Conservation (phyloP, 345 rosid species). For the Bruguiera gymnorhiza region DNA sequence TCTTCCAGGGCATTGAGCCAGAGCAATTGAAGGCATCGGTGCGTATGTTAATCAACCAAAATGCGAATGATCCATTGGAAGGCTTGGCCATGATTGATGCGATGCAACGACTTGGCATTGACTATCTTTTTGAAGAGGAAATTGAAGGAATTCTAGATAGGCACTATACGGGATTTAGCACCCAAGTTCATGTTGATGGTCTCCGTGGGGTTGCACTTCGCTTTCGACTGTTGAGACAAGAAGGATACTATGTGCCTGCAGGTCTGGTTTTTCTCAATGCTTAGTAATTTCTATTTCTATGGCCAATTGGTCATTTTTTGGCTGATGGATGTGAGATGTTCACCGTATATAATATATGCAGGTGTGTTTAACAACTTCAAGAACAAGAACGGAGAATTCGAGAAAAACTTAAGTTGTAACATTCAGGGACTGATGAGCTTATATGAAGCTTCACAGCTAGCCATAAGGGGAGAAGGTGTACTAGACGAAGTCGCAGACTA, state of each 20-base stretch:
- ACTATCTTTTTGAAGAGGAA: constrained; percentile 31
- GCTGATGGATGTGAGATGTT: neutral
- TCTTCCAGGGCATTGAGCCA: neutral
- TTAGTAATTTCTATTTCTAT: neutral
- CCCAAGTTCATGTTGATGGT: neutral
- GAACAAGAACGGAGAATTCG: constrained; percentile 28
- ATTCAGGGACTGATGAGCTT: constrained; percentile 37
- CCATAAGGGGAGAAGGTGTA: constrained; percentile 44
- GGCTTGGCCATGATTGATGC: constrained; percentile 37
- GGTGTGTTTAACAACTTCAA: constrained; percentile 32
- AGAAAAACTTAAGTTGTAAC: constrained; percentile 13
- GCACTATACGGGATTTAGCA: constrained; percentile 9
- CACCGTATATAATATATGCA: constrained; percentile 1
- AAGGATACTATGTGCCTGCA: constrained; percentile 17
- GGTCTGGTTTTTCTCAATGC: constrained; percentile 14
- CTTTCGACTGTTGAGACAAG: constrained; percentile 26
- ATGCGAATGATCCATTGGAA: constrained; percentile 7
- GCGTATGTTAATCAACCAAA: neutral
- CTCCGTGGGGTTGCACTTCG: constrained; percentile 29
- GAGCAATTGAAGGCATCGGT: neutral
- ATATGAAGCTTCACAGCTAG: constrained; percentile 54
- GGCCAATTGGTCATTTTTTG: neutral
- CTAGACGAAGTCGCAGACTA: constrained; percentile 36
- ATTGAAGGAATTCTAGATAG: constrained; percentile 31
- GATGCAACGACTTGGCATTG: constrained; percentile 40